Evolutionary conservation across 2,329 filamentous ascomycete genomes (phyloP).

Genomic region (Paecilomyces niveus): DNA sequence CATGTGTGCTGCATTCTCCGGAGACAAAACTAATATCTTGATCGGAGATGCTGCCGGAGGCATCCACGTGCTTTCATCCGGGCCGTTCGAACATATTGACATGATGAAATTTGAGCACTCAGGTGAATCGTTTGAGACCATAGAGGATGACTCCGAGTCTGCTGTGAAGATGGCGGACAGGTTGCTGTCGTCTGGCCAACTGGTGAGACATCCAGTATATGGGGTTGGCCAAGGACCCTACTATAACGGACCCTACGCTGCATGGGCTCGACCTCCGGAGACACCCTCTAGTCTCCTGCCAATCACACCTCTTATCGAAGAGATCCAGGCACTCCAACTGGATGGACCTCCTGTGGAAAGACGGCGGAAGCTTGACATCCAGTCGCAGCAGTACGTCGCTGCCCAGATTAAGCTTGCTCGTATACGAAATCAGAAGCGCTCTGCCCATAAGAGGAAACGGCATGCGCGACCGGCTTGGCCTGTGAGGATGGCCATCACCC

Average conservation of each 20-base stretch:
- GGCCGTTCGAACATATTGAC: slow-evolving; percentile 16
- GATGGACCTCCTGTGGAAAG: slow-evolving; percentile 14
- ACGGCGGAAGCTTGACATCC: slow-evolving; percentile 14
- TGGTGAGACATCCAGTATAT: slow-evolving; percentile 27
- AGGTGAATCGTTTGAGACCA: slow-evolving; percentile 6
- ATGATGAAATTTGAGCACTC: slow-evolving; percentile 20
- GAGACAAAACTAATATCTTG: slow-evolving; percentile 49
- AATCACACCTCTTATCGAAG: slow-evolving; percentile 15
- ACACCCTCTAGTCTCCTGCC: slow-evolving; percentile 15
- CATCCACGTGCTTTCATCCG: slow-evolving; percentile 44
- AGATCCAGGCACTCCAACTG: slow-evolving; percentile 24
- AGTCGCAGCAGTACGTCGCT: slow-evolving; percentile 11
- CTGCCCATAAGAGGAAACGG: slow-evolving; percentile 13
- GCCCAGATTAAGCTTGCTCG: slow-evolving; percentile 18
- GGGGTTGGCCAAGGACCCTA: slow-evolving; percentile 34
- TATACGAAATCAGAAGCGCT: slow-evolving; percentile 19
- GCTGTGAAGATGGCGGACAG: slow-evolving; percentile 19
- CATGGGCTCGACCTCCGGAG: slow-evolving; percentile 28
- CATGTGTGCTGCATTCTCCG: slow-evolving; percentile 52
- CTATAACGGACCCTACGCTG: slow-evolving; percentile 35
- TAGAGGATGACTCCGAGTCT: slow-evolving; percentile 13
- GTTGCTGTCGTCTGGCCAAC: slow-evolving; percentile 25
- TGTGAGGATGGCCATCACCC: neutral
- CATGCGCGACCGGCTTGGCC: neutral
- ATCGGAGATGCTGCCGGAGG: slow-evolving; percentile 52